These are phyloP conservation scores for Mycena belliarum DNA, from an alignment of 768 basidiomycete species.

Conservation along the genomic window DNA sequence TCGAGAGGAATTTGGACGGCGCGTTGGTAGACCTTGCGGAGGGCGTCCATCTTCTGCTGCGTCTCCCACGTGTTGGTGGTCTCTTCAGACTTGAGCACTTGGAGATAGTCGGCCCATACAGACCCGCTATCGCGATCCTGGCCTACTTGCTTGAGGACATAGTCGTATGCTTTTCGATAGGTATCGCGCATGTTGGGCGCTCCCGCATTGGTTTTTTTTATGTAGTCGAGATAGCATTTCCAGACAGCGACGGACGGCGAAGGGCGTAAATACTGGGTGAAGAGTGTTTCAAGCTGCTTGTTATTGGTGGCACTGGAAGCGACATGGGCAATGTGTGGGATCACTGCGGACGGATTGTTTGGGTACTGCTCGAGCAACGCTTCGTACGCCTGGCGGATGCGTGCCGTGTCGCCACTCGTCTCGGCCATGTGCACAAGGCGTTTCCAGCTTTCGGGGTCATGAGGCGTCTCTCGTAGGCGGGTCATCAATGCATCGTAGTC, in stretches of 20 bases:
- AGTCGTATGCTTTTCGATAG: conserved; percentile 90
- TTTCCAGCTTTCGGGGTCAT: conserved; percentile 80
- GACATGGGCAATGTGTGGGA: conserved; percentile 78
- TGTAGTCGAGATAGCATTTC: conserved; percentile 92
- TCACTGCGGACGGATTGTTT: conserved; percentile 74
- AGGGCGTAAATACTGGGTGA: conserved; percentile 80
- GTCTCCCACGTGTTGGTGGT: conserved; percentile 90
- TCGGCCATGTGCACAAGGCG: conserved; percentile 78
- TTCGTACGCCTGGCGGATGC: conserved; percentile 81
- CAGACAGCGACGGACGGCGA: conserved; percentile 90
- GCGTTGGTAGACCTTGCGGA: conserved; percentile 90
- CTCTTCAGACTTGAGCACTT: conserved; percentile 81
- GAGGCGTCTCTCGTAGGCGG: conserved; percentile 64
- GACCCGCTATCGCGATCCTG: conserved; percentile 90
- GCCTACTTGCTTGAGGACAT: conserved; percentile 84
- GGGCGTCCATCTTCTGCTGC: conserved; percentile 91
- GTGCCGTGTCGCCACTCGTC: conserved; percentile 72
- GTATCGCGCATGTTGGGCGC: conserved; percentile 62
- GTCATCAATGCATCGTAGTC: conserved; percentile 69
- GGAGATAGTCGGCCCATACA: conserved; percentile 94
- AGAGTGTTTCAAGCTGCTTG: conserved; percentile 66
- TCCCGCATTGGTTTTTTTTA: conserved; percentile 53
- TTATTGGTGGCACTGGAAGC: no score
- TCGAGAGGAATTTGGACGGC: conserved; percentile 94
- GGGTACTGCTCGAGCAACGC: conserved; percentile 83